Base-by-base conservation (phyloP, 2,329 filamentous ascomycete species). In the Sporothrix variecibatus region DNA sequence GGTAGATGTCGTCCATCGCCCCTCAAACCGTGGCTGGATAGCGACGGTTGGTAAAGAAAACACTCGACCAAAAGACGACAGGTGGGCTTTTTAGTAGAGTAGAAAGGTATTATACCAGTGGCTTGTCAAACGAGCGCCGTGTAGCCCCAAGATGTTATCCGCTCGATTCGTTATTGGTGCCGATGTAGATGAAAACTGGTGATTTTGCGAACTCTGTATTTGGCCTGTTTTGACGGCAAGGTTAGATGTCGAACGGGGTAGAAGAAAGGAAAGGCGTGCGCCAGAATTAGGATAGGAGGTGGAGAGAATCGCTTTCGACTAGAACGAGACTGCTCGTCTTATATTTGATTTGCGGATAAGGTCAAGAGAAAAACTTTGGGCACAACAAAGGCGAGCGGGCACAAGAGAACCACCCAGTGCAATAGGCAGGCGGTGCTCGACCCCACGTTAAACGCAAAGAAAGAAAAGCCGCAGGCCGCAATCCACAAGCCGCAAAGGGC, bases 1-100 rank as follows among this genome's bases (percentile, higher is more conserved):
- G 90, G 83, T 89, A 89, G 85, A 91, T 89, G 84, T 92, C 90
- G 86, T 95, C 93, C 93, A 96, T 96, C 9, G 38, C 43, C 65
- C 28, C 28, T 53, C 20, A 53, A 34, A 26, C 46, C 46, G 67
- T 69, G 28, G 28, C 46, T 38, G 8, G 67, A 56, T 3, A 69
- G 46, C 46, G 46, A 53, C 28, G 67, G 46, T 53, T 34, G 28
- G 15, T 7, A 2, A 43, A 31, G 4, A 26, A 26, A 3, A 38
- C 28, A 23, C 28, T 53, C 31, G 46, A 17, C 28, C 67, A 53
- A 17, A 69, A 38, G 28, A 2, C 34, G 6, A 6, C 31, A 20
- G 31, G 23, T 51, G 26, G 26, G 3, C 40, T 20, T n/a, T 17
- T 23, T 1, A 64, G 9, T 34, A 5, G 26, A 60, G 56, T 23